Conservation (phyloP, 169 alveolate species). For the Plasmodium gaboni region DNA sequence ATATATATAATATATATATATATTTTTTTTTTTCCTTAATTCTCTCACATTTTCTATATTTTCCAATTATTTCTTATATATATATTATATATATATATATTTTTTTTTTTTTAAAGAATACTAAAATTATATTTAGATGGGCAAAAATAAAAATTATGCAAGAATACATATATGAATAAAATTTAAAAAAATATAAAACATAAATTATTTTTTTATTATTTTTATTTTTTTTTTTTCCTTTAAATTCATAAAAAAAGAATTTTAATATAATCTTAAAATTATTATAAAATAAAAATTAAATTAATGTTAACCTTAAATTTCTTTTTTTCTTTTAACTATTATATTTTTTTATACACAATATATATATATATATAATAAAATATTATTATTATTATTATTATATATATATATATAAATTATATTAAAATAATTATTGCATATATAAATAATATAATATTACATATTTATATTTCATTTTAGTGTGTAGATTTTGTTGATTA, state of each 20-base stretch:
- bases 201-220: background rate
- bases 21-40: too few relatives aligned
- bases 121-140: background rate
- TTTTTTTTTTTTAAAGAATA: background rate
- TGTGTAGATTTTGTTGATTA: slow-evolving; percentile 6
- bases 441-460: background rate
- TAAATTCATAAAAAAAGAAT: background rate
- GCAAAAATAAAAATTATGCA: slow-evolving; percentile 2
- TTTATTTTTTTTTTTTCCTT: background rate
- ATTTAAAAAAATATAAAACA: background rate
- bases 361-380: too few relatives aligned
- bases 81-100: background rate
- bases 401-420: background rate
- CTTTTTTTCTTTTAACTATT: background rate
- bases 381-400: too few relatives aligned
- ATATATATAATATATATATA: too few relatives aligned
- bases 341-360: too few relatives aligned
- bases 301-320: slow-evolving; percentile 1
- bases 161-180: background rate
- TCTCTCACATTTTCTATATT: background rate
- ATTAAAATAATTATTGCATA: background rate
- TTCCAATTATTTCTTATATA: background rate
- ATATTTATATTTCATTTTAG: background rate
- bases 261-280: background rate
- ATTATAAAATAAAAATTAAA: background rate